Evolutionary conservation across 1,284 basidiomycete genomes (phyloP).

Genomic region (Trichosporon sp.): DNA sequence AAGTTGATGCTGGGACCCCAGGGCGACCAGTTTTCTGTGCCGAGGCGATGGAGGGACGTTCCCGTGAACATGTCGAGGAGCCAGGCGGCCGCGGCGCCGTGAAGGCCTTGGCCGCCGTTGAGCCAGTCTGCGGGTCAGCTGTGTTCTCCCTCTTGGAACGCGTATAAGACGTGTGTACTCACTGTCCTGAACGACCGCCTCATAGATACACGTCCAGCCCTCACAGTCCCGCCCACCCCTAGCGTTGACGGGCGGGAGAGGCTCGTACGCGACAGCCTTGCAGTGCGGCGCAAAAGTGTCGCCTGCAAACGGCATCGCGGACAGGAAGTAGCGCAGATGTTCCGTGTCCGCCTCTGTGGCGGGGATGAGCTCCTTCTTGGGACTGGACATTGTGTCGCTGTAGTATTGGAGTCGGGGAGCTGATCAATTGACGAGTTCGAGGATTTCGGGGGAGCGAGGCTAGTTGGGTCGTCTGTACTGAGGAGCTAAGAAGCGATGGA

Average conservation of each 20-base stretch:
- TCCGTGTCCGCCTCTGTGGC: conserved; percentile 22
- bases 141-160: too few relatives aligned
- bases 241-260: conserved; percentile 23
- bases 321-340: conserved; percentile 19
- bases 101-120: conserved; percentile 39
- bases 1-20: conserved; percentile 44
- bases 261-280: conserved; percentile 21
- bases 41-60: conserved; percentile 24
- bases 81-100: conserved; percentile 46
- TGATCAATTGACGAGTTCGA: too few relatives aligned
- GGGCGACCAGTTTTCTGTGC: conserved; percentile 35
- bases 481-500: too few relatives aligned
- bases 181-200: conserved; percentile 24
- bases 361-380: conserved; percentile 20
- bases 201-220: conserved; percentile 25
- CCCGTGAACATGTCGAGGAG: conserved; percentile 42
- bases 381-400: neutral
- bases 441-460: too few relatives aligned
- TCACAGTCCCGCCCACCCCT: conserved; percentile 24
- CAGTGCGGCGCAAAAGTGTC: conserved; percentile 17
- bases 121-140: too few relatives aligned
- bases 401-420: too few relatives aligned
- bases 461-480: too few relatives aligned
- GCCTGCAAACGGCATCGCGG: conserved; percentile 27
- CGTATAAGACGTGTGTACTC: too few relatives aligned